Evolutionary conservation across 2,329 filamentous ascomycete genomes (phyloP).

Genomic region (Ceratocystis cubensis): DNA sequence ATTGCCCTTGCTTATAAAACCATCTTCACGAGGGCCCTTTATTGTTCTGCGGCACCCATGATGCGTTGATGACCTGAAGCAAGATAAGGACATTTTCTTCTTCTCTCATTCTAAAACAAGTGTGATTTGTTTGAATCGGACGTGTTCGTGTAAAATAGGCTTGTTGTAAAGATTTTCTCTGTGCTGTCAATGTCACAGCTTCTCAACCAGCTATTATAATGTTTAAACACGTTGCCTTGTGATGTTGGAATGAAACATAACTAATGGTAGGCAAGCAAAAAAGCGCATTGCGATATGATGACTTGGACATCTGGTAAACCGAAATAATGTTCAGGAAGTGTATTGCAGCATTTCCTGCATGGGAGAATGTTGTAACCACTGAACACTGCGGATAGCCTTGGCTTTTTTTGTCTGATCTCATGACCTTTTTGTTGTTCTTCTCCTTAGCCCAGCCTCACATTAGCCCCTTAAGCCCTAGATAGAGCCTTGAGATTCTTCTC

Average conservation of each 20-base stretch:
- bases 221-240: no score
- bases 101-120: not conserved
- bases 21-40: constrained; percentile 52
- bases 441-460: not conserved
- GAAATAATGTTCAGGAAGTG: constrained; percentile 16
- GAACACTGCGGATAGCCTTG: constrained; percentile 18
- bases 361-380: constrained; percentile 8
- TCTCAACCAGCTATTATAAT: no score
- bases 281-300: constrained; percentile 12
- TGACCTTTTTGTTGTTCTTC: not conserved
- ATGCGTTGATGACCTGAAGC: constrained; percentile 57
- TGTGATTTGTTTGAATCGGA: no score
- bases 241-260: not conserved
- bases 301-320: constrained; percentile 22
- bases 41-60: constrained; percentile 44
- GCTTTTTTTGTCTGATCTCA: constrained; percentile 14
- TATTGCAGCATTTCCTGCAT: not conserved
- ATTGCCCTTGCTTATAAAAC: constrained; percentile 50
- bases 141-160: no score
- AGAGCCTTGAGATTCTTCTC: not conserved
- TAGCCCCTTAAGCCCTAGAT: not conserved
- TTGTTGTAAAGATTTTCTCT: no score
- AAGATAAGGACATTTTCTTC: constrained; percentile 40
- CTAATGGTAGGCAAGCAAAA: not conserved
- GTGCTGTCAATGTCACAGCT: no score